Conservation (phyloP, 768 basidiomycete genomes). For the Lanmaoa pseudosensibilis region DNA sequence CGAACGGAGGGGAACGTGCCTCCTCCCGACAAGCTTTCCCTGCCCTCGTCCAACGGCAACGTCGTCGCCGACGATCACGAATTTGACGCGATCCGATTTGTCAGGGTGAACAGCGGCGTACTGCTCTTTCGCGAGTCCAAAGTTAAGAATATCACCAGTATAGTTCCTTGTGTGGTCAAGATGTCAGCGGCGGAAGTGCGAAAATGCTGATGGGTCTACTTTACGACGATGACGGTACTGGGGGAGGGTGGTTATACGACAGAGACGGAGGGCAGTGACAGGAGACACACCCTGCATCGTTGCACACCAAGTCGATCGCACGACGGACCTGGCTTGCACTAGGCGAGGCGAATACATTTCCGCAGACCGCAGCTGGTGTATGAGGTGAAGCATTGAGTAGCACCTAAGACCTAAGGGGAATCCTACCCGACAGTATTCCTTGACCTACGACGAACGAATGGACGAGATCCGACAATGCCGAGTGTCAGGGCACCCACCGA, state of each 20-base stretch:
- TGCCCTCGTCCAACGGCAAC: slow-evolving; percentile 82
- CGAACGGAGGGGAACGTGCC: slow-evolving; percentile 38
- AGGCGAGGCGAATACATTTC: slow-evolving; percentile 88
- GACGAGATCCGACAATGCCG: neutral
- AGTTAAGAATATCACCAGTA: slow-evolving; percentile 89
- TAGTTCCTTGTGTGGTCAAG: slow-evolving; percentile 59
- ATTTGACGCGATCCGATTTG: slow-evolving; percentile 64
- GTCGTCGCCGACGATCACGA: slow-evolving; percentile 87
- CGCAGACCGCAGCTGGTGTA: slow-evolving; percentile 72
- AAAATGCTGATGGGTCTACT: slow-evolving; percentile 42
- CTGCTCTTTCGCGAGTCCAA: slow-evolving; percentile 86
- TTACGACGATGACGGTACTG: slow-evolving; percentile 82
- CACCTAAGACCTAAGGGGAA: neutral
- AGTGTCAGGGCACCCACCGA: slow-evolving; percentile 51
- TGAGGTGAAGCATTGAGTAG: neutral
- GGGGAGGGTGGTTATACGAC: neutral
- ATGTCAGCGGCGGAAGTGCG: slow-evolving; percentile 6
- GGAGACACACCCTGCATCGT: slow-evolving; percentile 60
- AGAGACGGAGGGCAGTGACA: neutral
- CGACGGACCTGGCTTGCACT: slow-evolving; percentile 81
- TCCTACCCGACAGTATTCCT: slow-evolving; percentile 73
- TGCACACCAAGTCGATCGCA: slow-evolving; percentile 75
- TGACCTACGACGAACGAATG: slow-evolving; percentile 44
- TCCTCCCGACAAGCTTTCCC: slow-evolving; percentile 81
- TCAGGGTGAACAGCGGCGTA: slow-evolving; percentile 69